Conservation (phyloP, 805 yeast genomes). For the Starmera dryadoides region DNA sequence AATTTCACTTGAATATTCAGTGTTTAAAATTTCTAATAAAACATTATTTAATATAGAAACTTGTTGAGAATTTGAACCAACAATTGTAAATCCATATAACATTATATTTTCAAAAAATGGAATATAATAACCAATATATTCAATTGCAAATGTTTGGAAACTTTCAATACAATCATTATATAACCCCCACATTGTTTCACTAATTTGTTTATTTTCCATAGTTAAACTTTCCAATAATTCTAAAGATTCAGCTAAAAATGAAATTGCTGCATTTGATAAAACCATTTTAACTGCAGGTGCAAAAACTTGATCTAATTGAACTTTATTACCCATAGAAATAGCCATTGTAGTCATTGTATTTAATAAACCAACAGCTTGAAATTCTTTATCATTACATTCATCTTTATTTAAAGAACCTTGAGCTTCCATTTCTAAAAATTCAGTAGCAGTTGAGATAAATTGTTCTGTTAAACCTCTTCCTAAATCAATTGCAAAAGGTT, state of each 20-base stretch:
- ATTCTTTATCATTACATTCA: conserved; percentile 52
- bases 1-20: conserved; percentile 23
- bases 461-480: conserved; percentile 55
- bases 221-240: conserved; percentile 55
- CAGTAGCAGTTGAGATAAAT: conserved; percentile 48
- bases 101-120: conserved; percentile 52
- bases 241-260: conserved; percentile 54
- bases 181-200: conserved; percentile 47
- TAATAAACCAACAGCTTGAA: conserved; percentile 60
- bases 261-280: conserved; percentile 49
- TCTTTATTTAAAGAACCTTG: conserved; percentile 11
- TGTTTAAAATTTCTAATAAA: conserved; percentile 9
- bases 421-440: conserved; percentile 37
- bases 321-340: conserved; percentile 50
- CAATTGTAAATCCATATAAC: conserved; percentile 37
- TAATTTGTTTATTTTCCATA: conserved; percentile 38
- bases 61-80: conserved; percentile 10
- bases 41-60: conserved; percentile 11
- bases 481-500: conserved; percentile 76
- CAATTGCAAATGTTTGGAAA: conserved; percentile 53
- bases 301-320: conserved; percentile 45
- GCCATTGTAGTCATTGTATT: conserved; percentile 71
- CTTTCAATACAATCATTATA: conserved; percentile 41
- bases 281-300: conserved; percentile 54
- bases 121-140: conserved; percentile 47